These are phyloP conservation scores for Chlamydomonas reinhardtii DNA, from an alignment of 163 green algal species.

Conservation along the genomic window DNA sequence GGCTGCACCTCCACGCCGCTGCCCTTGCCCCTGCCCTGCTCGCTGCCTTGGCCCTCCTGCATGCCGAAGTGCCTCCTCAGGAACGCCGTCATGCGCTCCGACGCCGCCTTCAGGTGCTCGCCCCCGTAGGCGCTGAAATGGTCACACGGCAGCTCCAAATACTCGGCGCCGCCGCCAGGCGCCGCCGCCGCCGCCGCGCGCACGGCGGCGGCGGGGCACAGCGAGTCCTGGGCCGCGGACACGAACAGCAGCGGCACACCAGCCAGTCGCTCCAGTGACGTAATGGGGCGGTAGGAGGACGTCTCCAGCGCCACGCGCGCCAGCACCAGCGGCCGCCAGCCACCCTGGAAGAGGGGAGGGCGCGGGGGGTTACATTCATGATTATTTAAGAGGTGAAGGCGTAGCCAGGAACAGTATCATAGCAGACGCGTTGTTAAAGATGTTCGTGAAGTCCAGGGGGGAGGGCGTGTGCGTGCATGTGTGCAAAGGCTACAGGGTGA, in stretches of 20 bases:
- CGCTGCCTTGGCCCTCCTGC: no score
- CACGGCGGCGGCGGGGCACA: conserved; percentile 15
- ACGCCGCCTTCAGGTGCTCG: background rate
- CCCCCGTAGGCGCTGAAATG: background rate
- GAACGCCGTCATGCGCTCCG: background rate
- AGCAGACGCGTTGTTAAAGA: no score
- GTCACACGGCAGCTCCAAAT: background rate
- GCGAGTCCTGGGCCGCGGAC: background rate
- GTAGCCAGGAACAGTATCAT: no score
- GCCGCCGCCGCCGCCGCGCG: background rate
- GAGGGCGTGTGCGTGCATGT: no score
- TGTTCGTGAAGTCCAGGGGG: no score
- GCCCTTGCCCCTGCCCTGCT: no score
- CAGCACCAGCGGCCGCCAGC: conserved; percentile 22
- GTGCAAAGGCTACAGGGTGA: no score
- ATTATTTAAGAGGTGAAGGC: no score
- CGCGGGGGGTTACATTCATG: no score
- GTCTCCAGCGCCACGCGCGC: conserved; percentile 32
- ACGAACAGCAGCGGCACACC: conserved; percentile 22
- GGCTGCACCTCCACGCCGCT: no score
- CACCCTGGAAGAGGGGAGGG: background rate
- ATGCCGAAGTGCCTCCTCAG: background rate
- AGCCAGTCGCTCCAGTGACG: background rate
- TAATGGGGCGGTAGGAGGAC: conserved; percentile 38
- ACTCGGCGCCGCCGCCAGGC: background rate